These are phyloP conservation scores for Fusarium newnesense DNA, from an alignment of 2,329 filamentous ascomycete genomes.

Conservation along the genomic window DNA sequence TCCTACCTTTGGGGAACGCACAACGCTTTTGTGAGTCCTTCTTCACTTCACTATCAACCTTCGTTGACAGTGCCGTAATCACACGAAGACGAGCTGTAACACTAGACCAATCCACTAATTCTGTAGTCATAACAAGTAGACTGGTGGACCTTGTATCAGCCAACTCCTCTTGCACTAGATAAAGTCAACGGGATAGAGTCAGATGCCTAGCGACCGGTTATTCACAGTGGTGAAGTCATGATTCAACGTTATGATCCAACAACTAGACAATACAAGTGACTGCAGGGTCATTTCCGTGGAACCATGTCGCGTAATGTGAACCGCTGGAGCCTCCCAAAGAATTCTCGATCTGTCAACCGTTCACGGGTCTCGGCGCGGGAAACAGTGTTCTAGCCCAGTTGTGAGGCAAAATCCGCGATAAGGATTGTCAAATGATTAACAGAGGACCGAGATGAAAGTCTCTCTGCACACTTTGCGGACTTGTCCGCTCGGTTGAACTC, in stretches of 20 bases:
- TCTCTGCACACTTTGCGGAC: not conserved
- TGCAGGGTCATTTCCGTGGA: rapidly evolving
- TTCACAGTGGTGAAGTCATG: too few relatives aligned
- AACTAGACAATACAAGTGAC: not conserved
- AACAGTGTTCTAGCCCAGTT: not conserved
- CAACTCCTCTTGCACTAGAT: not conserved
- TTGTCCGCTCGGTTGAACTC: conserved; percentile 1
- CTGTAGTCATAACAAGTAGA: too few relatives aligned
- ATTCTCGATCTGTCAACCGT: not conserved
- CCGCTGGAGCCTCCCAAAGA: not conserved
- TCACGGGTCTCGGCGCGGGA: not conserved
- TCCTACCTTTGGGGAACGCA: not conserved
- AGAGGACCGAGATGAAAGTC: not conserved
- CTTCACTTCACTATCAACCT: not conserved
- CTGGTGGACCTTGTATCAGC: not conserved
- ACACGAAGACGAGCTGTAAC: not conserved
- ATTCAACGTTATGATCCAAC: rapidly evolving
- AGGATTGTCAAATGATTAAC: not conserved
- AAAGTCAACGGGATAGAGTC: not conserved
- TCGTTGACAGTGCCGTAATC: not conserved
- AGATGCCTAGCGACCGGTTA: too few relatives aligned
- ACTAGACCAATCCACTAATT: not conserved
- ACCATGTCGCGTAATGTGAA: not conserved
- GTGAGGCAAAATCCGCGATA: not conserved
- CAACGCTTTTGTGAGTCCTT: not conserved